phyloP scores from a whole-genome alignment of 208 protist genomes.

The Novymonas esmeraldas region DNA sequence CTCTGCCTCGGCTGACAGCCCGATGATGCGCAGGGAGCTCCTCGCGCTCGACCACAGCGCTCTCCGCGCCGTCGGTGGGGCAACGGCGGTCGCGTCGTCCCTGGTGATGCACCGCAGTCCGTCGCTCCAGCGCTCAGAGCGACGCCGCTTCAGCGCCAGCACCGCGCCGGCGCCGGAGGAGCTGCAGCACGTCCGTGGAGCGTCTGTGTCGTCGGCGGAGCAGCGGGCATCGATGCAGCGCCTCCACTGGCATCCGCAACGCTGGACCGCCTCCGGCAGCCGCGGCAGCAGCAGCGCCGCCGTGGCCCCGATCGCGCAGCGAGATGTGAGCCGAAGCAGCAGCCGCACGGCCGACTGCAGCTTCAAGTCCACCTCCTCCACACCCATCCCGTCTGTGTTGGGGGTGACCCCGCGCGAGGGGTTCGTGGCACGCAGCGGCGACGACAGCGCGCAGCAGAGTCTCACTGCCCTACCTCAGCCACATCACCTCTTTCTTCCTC shows the following conservation, averaged over 20 bases:
- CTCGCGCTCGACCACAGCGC: background rate
- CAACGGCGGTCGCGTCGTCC: background rate
- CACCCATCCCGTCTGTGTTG: background rate
- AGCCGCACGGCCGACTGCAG: background rate
- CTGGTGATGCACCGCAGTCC: background rate
- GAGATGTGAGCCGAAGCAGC: background rate
- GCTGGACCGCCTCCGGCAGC: background rate
- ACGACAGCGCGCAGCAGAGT: background rate
- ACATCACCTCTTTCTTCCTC: background rate
- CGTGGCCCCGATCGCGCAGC: background rate
- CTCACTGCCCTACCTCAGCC: background rate
- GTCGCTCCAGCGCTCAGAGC: background rate
- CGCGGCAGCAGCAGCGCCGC: background rate
- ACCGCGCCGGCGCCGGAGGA: background rate
- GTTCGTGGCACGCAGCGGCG: background rate
- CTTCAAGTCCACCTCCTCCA: background rate
- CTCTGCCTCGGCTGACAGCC: background rate
- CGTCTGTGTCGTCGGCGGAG: background rate
- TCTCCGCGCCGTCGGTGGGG: background rate
- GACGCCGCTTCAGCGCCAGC: conserved; percentile 5
- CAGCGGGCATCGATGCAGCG: background rate
- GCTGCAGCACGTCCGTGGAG: background rate
- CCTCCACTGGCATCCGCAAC: background rate
- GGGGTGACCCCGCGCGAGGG: conserved; percentile 1
- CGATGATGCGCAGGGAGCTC: background rate